Base-by-base conservation (phyloP, 225 moss, liverwort and hornwort species). In the Bryum argenteum region DNA sequence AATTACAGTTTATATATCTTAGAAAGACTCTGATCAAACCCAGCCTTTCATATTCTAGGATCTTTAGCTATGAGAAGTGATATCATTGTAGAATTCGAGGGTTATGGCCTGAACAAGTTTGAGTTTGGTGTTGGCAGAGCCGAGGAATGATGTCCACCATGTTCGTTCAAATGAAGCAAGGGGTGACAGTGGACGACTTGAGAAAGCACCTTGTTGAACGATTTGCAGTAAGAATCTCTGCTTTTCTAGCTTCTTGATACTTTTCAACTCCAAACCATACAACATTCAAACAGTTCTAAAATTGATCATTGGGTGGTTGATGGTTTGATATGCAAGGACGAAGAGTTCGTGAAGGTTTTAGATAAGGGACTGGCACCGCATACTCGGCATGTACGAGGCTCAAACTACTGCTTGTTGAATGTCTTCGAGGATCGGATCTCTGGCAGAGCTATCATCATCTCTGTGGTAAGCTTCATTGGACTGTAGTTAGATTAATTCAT, bases 71-170 rank as follows among this genome's bases (percentile, higher is more conserved):
- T 33, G 33, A 33, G 7, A 6, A 33, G 33, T 33, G 33, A 3
- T 33, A 33, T 33, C 33, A 4, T 33, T 33, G 0, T 33, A 26
- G 4, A 33, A 33, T 33, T 33, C 7, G 33, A 33, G 5, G 33
- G 7, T 5, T 33, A 5, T 33, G 33, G 33, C 5, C 33, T 33
- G 7, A 33, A 33, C 16, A 6, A 16, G 17, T 17, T 48, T 16
- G 6, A 47, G 26, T 20, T 8, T 37, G 17, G 37, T 24, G 21
- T 57, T 52, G 56, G 45, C 57, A 90, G 90, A 93, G 89, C 66
- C 85, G 93, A 79, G 93, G 93, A 72, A 93, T 93, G 93, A 76
- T 91, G 83, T 81, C 89, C 14, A 91, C 93, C 11, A 91, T 84
- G 63, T 93, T 89, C 66, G 86, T 93, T 44, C 80, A 90, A 77